Evolutionary conservation across 1,139 yeast species (phyloP), one percentile per base, ranked within the genome.

Genomic region (Spathaspora sp.): DNA sequence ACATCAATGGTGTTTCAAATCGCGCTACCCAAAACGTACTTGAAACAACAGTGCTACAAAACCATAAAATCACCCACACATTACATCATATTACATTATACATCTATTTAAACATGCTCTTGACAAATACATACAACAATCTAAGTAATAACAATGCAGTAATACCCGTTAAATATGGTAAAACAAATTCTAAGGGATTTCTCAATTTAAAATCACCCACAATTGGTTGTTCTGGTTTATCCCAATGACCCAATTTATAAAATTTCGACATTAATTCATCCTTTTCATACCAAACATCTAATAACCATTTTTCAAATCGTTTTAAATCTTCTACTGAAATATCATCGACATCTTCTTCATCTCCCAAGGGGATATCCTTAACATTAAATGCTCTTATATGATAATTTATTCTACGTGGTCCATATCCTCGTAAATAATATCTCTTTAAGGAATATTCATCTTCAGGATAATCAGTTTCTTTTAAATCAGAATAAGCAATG

Each of bases 401-500:
- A 53, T 87, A 79, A 56, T 79, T 80, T 8, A 90, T 82, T 11
- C 69, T 54, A 39, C 74, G 68, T 1, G 98, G 98, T 16, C 89
- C 87, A 47, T 76, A 68, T 1, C 97, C 96, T 42, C 72, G 66
- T 7, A 89, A 59, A 58, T 82, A 90, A 47, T 85, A 80, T 38
- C 78, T 72, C 48, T 77, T 74, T 46, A 93, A 72, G 1, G 91
- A 81, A 61, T 77, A 95, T 27, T 76, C 74, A 53, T 85, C 86
- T 60, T 91, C 97, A 1, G 97, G 97, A 61, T 76, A 86, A 50
- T 82, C 83, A 10, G 76, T 78, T 1, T 78, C 65, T 36, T 60
- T 64, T 44, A 89, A 81, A 7, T 89, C 96, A 4, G 84, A 76
- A 62, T 91, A 93, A 1, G 86, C 96, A 33, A 89, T 77, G 0